A percentile compares a stretch with the other conserved stretches of the same genome.
Evolutionary conservation across 2,329 filamentous ascomycete species (phyloP).

Genomic region (Hirsutella thompsonii): DNA sequence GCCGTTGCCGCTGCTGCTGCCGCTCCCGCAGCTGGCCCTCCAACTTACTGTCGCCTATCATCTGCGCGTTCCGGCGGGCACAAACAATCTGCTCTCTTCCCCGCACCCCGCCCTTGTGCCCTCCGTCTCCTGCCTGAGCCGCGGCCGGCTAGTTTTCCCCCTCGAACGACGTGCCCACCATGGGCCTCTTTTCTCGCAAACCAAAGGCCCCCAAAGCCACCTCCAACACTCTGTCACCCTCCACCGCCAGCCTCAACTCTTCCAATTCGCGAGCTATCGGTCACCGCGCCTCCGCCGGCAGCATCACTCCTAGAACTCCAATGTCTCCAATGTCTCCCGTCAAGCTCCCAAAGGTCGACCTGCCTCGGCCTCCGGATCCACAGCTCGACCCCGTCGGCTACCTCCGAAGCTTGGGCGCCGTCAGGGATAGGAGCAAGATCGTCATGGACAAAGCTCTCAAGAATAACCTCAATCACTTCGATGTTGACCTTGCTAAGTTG

Average conservation of each 20-base stretch:
- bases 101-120: conserved; percentile 8
- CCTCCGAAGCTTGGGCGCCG: conserved; percentile 76
- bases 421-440: conserved; percentile 65
- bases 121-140: conserved; percentile 3
- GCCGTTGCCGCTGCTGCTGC: too few relatives aligned
- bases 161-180: conserved; percentile 14
- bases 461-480: conserved; percentile 74
- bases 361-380: conserved; percentile 79
- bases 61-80: neutral
- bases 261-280: conserved; percentile 31
- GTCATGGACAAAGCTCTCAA: conserved; percentile 64
- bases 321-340: conserved; percentile 36
- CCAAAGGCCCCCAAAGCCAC: conserved; percentile 34
- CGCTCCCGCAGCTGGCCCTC: too few relatives aligned
- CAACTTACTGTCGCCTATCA: neutral
- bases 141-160: conserved; percentile 4
- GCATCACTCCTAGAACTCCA: conserved; percentile 32
- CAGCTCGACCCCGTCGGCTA: conserved; percentile 80
- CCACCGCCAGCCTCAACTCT: conserved; percentile 38
- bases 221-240: conserved; percentile 25
- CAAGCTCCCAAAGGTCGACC: conserved; percentile 59
- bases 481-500: conserved; percentile 78
- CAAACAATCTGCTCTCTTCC: conserved; percentile 4
- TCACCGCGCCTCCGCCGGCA: conserved; percentile 39
- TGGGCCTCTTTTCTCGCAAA: conserved; percentile 45